Conservation (phyloP, 441 rosid genomes). For the Populus hybrid region DNA sequence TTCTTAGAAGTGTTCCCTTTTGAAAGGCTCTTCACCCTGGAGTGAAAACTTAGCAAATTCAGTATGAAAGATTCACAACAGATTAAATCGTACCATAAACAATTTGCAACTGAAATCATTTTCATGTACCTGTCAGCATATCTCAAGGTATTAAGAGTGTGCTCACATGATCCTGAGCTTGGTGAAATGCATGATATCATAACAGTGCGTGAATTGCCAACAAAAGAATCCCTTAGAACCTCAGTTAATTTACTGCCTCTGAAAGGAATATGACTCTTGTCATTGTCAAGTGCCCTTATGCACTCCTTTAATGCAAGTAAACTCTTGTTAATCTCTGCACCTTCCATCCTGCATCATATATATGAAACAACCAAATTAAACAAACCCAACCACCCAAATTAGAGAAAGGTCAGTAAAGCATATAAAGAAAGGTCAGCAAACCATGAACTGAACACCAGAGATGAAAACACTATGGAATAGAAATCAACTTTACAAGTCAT, state of each 20-base stretch:
- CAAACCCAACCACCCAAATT: slow-evolving; percentile 4
- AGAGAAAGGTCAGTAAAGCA: not conserved
- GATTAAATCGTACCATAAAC: not conserved
- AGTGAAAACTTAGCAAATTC: slow-evolving; percentile 4
- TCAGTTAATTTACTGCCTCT: slow-evolving; percentile 98
- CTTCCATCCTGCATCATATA: slow-evolving; percentile 78
- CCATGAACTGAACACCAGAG: not conserved
- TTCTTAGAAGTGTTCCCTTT: slow-evolving; percentile 88
- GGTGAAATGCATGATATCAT: slow-evolving; percentile 99
- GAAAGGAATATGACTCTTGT: slow-evolving; percentile 98
- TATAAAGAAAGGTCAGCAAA: not conserved
- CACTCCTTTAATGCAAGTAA: slow-evolving; percentile 97
- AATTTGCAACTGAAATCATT: slow-evolving; percentile 5
- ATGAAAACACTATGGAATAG: not conserved
- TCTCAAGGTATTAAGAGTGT: slow-evolving; percentile 94
- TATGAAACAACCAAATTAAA: slow-evolving; percentile 16
- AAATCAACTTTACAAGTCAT: not conserved
- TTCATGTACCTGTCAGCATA: slow-evolving; percentile 85
- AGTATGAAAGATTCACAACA: not conserved
- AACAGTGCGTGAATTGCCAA: slow-evolving; percentile 97
- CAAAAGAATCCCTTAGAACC: slow-evolving; percentile 94
- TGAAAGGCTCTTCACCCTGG: slow-evolving; percentile 97
- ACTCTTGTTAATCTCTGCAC: slow-evolving; percentile 98
- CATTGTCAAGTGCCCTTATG: slow-evolving; percentile 98
- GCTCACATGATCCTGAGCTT: slow-evolving; percentile 94